A percentile compares a stretch with the other conserved stretches of the same genome.
Conservation (phyloP, 192 early-diverging fungal species). For the Pilaira anomala region DNA sequence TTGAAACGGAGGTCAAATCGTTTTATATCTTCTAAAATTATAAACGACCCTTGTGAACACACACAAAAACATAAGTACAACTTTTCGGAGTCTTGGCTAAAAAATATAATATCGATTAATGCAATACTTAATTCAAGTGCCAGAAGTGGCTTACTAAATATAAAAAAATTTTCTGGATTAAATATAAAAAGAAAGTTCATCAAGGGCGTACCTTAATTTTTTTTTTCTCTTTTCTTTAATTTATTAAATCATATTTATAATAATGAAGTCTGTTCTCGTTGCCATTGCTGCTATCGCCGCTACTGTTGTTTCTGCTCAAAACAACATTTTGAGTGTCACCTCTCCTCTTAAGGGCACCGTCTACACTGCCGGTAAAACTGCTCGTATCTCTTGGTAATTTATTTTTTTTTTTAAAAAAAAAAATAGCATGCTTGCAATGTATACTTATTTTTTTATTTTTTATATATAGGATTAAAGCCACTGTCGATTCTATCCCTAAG, state of each 20-base stretch:
- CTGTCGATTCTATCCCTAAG: conserved; percentile 27
- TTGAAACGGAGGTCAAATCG: too few relatives aligned
- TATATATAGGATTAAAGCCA: conserved; percentile 21
- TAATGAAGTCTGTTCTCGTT: conserved; percentile 27
- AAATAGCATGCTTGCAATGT: not conserved
- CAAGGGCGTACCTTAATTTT: too few relatives aligned
- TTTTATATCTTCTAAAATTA: too few relatives aligned
- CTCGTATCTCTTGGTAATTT: conserved; percentile 29
- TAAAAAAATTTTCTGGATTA: too few relatives aligned
- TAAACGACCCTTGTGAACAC: too few relatives aligned
- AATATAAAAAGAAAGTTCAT: too few relatives aligned
- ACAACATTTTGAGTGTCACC: conserved; percentile 26
- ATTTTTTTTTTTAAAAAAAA: not conserved
- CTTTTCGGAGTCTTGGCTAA: too few relatives aligned
- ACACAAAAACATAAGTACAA: too few relatives aligned
- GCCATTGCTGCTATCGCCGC: conserved; percentile 21
- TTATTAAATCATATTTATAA: not conserved
- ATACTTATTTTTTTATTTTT: not conserved
- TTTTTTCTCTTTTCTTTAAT: too few relatives aligned
- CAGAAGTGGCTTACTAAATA: too few relatives aligned
- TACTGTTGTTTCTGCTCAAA: conserved; percentile 19
- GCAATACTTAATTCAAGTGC: too few relatives aligned
- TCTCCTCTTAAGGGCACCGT: conserved; percentile 25
- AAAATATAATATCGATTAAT: too few relatives aligned
- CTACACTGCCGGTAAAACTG: conserved; percentile 29